Evolutionary conservation across 2,329 filamentous ascomycete genomes (phyloP), one percentile per base, ranked within the genome.

Genomic region (Aureobasidium leucospermi): DNA sequence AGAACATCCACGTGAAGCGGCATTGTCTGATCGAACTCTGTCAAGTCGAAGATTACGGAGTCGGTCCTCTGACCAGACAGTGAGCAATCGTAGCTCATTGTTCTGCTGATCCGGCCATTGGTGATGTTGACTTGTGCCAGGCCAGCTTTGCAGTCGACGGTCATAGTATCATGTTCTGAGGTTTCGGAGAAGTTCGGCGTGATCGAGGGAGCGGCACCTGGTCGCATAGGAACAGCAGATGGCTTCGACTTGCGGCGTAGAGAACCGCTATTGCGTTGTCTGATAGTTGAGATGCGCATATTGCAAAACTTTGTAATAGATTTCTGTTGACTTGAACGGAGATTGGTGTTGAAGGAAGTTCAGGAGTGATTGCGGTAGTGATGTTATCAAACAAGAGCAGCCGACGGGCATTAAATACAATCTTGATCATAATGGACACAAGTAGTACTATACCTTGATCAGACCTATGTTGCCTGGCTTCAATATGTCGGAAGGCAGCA

Each of bases 81-180:
- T 3, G 52, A 57, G 13, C 28, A 46, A 31, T 46, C 52, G 16
- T 57, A 57, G 19, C 6, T 16, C 13, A 46, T 0, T 2, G 29
- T 46, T 7, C 29, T 9, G 10, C 6, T 16, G 23, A 5, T 32
- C 4, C 1, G 11, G 8, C 52, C 52, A 8, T 57, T 57, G 64
- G 38, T 64, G 66, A 7, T 63, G 55, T 45, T 77, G 65, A 4
- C 49, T 41, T 41, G 43, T 3, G 55, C 55, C 23, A 58, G 29
- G 3, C 43, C 43, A 7, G 34, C 36, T 29, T 34, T 32, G 36
- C 55, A 58, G 3, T 15, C 34, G 16, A 58, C 23, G 2, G 49
- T 23, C 6, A 48, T 19, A 23, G 19, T 23, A 16, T 32, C 52
- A 3, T 6, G 9, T 32, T 15, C 43, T 15, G n/a, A 8, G 1